These are phyloP conservation scores for Hypoxylon sp. DNA, from an alignment of 2,329 filamentous ascomycete species.

Conservation along the genomic window DNA sequence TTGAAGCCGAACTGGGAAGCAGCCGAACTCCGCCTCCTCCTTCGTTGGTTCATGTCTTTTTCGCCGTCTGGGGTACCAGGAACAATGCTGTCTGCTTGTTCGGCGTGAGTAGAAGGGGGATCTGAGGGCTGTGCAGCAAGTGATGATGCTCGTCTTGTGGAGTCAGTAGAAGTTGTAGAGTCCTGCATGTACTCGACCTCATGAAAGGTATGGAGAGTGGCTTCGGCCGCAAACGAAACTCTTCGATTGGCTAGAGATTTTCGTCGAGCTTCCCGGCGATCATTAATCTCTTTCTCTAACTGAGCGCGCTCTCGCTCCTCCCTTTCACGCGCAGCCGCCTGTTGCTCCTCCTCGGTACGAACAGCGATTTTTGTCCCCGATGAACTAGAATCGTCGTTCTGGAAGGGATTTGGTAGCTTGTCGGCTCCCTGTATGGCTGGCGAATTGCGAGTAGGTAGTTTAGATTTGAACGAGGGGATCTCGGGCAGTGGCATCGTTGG, in stretches of 20 bases:
- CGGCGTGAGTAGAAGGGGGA: constrained; percentile 73
- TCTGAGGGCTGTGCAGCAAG: constrained; percentile 66
- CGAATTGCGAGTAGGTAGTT: constrained; percentile 63
- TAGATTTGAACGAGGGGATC: constrained; percentile 77
- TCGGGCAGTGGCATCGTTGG: constrained; percentile 78
- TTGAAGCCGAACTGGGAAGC: constrained; percentile 76
- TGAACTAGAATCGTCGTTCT: constrained; percentile 53
- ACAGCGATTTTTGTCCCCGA: constrained; percentile 72
- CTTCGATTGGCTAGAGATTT: constrained; percentile 94
- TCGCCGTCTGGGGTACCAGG: constrained; percentile 75
- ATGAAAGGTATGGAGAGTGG: constrained; percentile 97
- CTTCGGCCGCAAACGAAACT: constrained; percentile 97
- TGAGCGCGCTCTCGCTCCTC: constrained; percentile 75
- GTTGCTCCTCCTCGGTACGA: constrained; percentile 78
- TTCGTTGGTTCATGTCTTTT: constrained; percentile 73
- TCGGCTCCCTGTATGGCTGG: constrained; percentile 59
- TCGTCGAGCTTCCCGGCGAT: constrained; percentile 87
- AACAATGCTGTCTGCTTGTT: constrained; percentile 70
- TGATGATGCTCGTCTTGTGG: constrained; percentile 80
- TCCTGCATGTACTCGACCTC: constrained; percentile 92
- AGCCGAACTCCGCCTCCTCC: constrained; percentile 74
- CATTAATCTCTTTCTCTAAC: constrained; percentile 72
- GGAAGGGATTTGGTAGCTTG: constrained; percentile 63
- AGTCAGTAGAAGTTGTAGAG: constrained; percentile 84
- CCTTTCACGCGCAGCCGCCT: constrained; percentile 76